phyloP scores from a whole-genome alignment of 192 early-diverging fungal species.

The Entophlyctis luteolus region DNA sequence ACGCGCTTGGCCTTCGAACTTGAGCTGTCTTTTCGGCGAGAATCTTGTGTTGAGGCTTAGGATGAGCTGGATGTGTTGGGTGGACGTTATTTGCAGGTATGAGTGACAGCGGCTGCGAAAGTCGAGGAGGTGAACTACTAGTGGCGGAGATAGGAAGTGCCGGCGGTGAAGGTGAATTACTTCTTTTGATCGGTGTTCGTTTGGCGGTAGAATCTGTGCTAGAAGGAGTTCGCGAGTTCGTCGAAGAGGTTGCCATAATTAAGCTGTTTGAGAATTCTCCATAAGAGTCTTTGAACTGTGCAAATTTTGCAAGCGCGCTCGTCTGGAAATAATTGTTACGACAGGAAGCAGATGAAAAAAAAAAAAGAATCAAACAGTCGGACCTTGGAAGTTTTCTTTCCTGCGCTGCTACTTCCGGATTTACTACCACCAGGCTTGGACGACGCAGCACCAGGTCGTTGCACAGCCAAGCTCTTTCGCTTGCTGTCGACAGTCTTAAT shows the following conservation, averaged over 20 bases:
- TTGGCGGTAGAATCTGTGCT: too few species aligned
- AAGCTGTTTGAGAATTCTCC: constrained; percentile 10
- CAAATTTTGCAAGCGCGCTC: neutral
- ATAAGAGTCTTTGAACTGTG: constrained; percentile 17
- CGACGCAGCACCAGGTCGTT: neutral
- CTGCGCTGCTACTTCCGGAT: neutral
- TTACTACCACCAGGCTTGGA: neutral
- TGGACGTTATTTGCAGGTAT: neutral
- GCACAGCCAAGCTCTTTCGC: neutral
- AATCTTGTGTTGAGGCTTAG: neutral
- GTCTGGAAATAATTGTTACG: neutral
- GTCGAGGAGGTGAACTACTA: neutral
- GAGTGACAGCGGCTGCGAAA: neutral
- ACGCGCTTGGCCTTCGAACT: constrained; percentile 2
- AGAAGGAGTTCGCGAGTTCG: too few species aligned
- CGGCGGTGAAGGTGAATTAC: neutral
- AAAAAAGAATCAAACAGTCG: neutral
- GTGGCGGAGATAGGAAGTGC: neutral
- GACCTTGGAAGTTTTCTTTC: neutral
- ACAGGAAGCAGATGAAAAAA: too few species aligned
- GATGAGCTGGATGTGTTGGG: neutral
- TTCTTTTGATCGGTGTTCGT: neutral
- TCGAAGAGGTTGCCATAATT: constrained; percentile 2
- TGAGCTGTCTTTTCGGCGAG: neutral
- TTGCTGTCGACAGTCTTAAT: neutral